Base-by-base conservation (phyloP, 2,329 filamentous ascomycete genomes). In the Talaromyces sp. region DNA sequence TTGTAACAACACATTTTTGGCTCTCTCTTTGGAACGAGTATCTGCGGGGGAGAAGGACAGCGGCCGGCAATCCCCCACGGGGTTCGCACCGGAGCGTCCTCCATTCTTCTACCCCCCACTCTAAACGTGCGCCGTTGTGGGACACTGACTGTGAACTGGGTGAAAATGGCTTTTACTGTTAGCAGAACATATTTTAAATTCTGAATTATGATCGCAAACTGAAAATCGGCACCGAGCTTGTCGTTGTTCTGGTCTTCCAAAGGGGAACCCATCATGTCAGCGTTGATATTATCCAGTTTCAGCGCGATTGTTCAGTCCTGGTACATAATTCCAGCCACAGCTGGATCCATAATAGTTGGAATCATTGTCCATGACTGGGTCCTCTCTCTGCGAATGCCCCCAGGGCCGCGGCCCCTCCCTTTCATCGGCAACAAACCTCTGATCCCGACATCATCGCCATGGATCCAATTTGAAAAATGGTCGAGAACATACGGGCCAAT, bases 401-500 rank as follows among this genome's bases (percentile, higher is more conserved):
- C 68, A 17, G 69, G 69, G 1, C 69, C 68, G 35, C 64, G 58
- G 14, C 69, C 68, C 10, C 35, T 67, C 9, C 69, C 69, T 5
- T 67, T 70, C 49, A 49, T 70, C 49, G 69, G 69, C 9, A 70
- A 70, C 57, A 68, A 66, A 56, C 62, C 65, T 8, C 59, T 67
- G 19, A 65, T 70, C 9, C 69, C 68, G 24, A 59, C 35, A 10
- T 65, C 64, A 6, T 64, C 66, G 19, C 67, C 68, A 14, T 71
- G 69, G 69, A 65, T 70, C 32, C 62, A 68, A 54, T 71, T 70
- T 29, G 64, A 72, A 53, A 69, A 73, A 63, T 77, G 74, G 71
- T 66, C 68, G 5, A 60, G 66, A 14, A 64, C 55, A 7, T 74
- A 77, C 63, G 75, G 75, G 1, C 69, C 71, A 0, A 73, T 77